These are phyloP conservation scores for Cercospora sp. DNA, from an alignment of 2,329 filamentous ascomycete species.

Conservation along the genomic window DNA sequence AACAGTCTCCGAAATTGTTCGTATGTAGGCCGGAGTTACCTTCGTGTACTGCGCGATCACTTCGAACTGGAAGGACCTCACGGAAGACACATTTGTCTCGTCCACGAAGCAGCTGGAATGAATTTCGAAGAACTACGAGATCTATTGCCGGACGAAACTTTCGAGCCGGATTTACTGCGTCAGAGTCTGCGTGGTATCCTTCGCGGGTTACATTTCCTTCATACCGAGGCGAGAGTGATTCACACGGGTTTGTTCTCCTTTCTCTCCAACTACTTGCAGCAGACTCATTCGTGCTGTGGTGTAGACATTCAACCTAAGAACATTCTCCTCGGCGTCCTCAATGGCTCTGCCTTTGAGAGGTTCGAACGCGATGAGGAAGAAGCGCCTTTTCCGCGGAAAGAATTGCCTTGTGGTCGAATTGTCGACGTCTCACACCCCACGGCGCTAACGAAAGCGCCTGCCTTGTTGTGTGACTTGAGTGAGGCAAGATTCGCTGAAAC, in stretches of 20 bases:
- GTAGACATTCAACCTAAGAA: not conserved
- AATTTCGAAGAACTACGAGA: not conserved
- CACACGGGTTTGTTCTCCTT: not conserved
- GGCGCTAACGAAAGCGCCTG: not conserved
- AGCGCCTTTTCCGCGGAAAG: not conserved
- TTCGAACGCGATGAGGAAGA: not conserved
- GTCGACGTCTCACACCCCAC: not conserved
- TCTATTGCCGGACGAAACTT: not conserved
- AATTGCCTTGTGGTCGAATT: not conserved
- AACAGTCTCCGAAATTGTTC: slow-evolving; percentile 23
- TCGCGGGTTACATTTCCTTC: not conserved
- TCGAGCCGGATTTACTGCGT: not conserved
- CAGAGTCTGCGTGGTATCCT: not conserved
- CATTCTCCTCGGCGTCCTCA: not conserved
- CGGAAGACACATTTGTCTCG: slow-evolving; percentile 43
- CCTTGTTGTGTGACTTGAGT: not conserved
- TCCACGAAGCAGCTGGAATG: slow-evolving; percentile 3
- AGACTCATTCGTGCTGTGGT: too few relatives aligned
- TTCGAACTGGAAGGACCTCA: slow-evolving; percentile 39
- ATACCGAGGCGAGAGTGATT: not conserved
- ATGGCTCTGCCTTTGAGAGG: not conserved
- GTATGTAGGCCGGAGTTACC: slow-evolving; percentile 35
- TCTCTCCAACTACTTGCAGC: too few relatives aligned
- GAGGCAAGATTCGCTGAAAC: not conserved
- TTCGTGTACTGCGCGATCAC: slow-evolving; percentile 41